Conservation (phyloP, 192 early-diverging fungal genomes). For the Mortierella antarctica region DNA sequence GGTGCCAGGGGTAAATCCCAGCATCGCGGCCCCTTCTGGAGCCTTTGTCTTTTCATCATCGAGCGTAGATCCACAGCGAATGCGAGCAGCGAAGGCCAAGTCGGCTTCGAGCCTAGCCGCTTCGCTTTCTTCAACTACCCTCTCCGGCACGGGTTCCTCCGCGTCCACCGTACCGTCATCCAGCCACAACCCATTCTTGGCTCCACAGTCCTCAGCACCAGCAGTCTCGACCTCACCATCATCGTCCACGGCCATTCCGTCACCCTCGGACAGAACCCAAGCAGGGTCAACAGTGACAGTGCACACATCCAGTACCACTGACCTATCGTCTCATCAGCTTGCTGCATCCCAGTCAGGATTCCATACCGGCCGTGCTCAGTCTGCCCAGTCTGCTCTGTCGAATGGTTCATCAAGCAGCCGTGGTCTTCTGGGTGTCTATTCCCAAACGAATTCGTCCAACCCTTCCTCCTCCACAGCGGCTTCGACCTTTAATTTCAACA, state of each 20-base stretch:
- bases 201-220: slow-evolving; percentile 1
- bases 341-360: neutral
- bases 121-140: slow-evolving; percentile 12
- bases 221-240: neutral
- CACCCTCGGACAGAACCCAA: neutral
- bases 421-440: neutral
- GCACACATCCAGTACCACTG: slow-evolving; percentile 1
- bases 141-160: slow-evolving; percentile 1
- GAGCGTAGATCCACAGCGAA: neutral
- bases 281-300: neutral
- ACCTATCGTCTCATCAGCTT: neutral
- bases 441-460: neutral
- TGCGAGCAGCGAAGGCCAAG: slow-evolving; percentile 19
- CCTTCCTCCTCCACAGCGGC: slow-evolving; percentile 8
- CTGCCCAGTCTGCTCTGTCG: no score
- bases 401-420: neutral
- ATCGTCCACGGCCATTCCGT: neutral
- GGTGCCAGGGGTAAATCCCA: neutral
- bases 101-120: slow-evolving; percentile 25
- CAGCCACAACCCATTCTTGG: slow-evolving; percentile 14
- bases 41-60: neutral
- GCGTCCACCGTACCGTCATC: neutral
- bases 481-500: neutral
- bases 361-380: no score
- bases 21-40: neutral